Conservation (phyloP, 106 monocot species). For the Dioscorea dumetorum region DNA sequence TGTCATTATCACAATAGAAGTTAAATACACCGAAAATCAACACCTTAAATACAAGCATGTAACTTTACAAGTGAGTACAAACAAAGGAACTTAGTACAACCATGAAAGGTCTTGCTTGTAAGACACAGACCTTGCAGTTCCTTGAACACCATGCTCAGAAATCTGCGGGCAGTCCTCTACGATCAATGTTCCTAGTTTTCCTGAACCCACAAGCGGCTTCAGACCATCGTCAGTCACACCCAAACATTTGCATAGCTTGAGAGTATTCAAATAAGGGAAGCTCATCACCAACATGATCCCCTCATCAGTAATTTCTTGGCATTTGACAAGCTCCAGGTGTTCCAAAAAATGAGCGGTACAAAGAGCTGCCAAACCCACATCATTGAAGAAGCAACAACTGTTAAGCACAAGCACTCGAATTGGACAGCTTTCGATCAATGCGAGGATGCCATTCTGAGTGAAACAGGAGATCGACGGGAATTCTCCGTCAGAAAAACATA, state of each 20-base stretch:
- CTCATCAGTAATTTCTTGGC: constrained; percentile 45
- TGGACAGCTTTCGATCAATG: constrained; percentile 43
- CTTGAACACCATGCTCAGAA: constrained; percentile 48
- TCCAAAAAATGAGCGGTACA: constrained; percentile 30
- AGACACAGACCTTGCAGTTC: constrained; percentile 40
- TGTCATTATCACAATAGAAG: too few species aligned
- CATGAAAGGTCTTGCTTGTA: constrained; percentile 57
- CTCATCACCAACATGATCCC: constrained; percentile 27
- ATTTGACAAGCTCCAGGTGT: constrained; percentile 43
- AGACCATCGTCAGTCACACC: constrained; percentile 63
- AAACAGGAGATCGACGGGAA: constrained; percentile 32
- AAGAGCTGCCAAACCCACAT: constrained; percentile 53
- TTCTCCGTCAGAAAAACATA: constrained; percentile 32
- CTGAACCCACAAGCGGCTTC: constrained; percentile 26
- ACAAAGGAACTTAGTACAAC: constrained; percentile 20
- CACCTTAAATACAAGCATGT: too few species aligned
- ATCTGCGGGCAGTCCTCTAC: constrained; percentile 55
- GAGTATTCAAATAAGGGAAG: constrained; percentile 28
- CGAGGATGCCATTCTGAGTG: constrained; percentile 31
- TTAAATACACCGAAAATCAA: too few species aligned
- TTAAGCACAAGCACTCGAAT: constrained; percentile 43
- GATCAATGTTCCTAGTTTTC: constrained; percentile 37
- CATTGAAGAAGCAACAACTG: constrained; percentile 36
- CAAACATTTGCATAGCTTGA: constrained; percentile 49
- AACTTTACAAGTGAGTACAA: background rate